phyloP scores from a whole-genome alignment of 768 basidiomycete genomes.

The Amanita rimosa region DNA sequence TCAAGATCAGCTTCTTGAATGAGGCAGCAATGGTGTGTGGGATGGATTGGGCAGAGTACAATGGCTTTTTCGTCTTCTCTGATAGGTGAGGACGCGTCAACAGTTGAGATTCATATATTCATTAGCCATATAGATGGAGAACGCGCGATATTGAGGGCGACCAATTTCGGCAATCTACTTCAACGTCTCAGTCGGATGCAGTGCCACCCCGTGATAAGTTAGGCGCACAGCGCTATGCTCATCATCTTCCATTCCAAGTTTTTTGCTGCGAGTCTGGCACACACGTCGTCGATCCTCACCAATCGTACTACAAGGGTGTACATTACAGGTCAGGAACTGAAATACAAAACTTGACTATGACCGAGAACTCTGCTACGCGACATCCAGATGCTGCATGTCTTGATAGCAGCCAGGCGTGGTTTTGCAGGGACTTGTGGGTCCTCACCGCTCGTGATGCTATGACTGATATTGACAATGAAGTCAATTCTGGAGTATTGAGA shows the following conservation, averaged over 20 bases:
- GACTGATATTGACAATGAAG: slow-evolving; percentile 39
- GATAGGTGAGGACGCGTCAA: slow-evolving; percentile 48
- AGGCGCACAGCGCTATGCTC: slow-evolving; percentile 74
- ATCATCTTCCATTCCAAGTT: slow-evolving; percentile 94
- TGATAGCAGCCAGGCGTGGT: slow-evolving; percentile 96
- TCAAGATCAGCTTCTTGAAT: slow-evolving; percentile 83
- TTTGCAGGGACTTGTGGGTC: slow-evolving; percentile 97
- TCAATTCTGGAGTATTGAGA: slow-evolving; percentile 20
- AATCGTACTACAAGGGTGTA: slow-evolving; percentile 91
- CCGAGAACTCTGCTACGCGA: slow-evolving; percentile 44
- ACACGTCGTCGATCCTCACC: slow-evolving; percentile 90
- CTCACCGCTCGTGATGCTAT: slow-evolving; percentile 70
- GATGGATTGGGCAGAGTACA: slow-evolving; percentile 99
- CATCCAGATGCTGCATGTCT: slow-evolving; percentile 80
- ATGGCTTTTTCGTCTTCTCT: slow-evolving; percentile 96
- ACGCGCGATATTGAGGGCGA: slow-evolving; percentile 98
- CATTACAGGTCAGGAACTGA: slow-evolving; percentile 73
- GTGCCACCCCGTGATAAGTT: slow-evolving; percentile 85
- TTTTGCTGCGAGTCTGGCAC: slow-evolving; percentile 99
- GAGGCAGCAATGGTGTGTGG: slow-evolving; percentile 98
- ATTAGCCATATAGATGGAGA: slow-evolving; percentile 57
- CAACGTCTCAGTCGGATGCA: slow-evolving; percentile 79
- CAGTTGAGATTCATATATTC: background rate
- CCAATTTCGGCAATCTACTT: slow-evolving; percentile 94
- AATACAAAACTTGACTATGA: slow-evolving; percentile 67